A percentile compares a stretch with the other conserved stretches of the same genome.
phyloP scores from a whole-genome alignment of 176 grass and related monocot genomes.

The Oryza officinalis region DNA sequence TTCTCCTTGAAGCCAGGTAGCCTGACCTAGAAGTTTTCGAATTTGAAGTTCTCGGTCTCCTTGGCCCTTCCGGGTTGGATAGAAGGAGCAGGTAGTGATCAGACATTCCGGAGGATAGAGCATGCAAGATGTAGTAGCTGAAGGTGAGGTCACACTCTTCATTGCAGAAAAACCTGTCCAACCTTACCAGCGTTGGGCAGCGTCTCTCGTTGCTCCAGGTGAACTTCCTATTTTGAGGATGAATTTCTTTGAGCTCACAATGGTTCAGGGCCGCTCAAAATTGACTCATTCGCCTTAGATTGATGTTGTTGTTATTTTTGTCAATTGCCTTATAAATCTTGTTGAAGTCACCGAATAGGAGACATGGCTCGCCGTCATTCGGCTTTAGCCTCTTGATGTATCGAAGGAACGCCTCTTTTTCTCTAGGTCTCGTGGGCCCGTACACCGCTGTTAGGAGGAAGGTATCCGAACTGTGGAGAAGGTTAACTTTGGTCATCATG shows the following conservation, averaged over 20 bases:
- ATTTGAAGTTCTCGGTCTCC: not conserved
- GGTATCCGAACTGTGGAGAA: too few species aligned
- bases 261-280: not conserved
- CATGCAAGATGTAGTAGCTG: not conserved
- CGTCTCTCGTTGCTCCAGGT: not conserved
- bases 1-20: not conserved
- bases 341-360: not conserved
- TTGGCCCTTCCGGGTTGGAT: fast-evolving
- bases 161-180: not conserved
- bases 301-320: not conserved
- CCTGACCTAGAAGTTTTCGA: not conserved
- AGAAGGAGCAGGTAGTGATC: not conserved
- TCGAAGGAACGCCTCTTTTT: fast-evolving
- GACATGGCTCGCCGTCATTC: not conserved
- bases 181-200: not conserved
- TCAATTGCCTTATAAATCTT: not conserved
- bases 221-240: not conserved
- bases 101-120: fast-evolving
- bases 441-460: not conserved
- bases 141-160: too few species aligned
- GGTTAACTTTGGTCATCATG: too few species aligned
- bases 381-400: not conserved
- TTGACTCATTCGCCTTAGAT: not conserved
- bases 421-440: not conserved
- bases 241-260: not conserved